These are phyloP conservation scores for Angophora floribunda DNA, from an alignment of 345 rosid genomes.

Conservation along the genomic window DNA sequence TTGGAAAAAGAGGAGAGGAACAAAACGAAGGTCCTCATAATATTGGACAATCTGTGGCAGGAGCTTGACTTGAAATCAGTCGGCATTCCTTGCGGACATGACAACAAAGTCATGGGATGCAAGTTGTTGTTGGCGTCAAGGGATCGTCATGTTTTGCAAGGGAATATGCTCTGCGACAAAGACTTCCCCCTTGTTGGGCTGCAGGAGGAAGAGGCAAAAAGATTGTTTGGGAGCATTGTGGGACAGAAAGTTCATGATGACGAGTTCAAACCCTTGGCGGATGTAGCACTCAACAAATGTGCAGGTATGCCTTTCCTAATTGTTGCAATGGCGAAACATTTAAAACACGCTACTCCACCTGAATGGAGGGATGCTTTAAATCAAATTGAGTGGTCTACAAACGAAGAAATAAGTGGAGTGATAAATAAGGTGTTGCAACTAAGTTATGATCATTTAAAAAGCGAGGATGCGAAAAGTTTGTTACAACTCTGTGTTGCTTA, in stretches of 20 bases:
- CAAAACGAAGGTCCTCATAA: neutral
- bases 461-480: neutral
- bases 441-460: neutral
- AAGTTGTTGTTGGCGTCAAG: neutral
- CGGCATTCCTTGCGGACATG: neutral
- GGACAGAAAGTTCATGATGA: neutral
- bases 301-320: neutral
- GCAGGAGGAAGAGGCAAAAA: neutral
- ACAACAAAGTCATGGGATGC: neutral
- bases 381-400: too few relatives aligned
- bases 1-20: neutral
- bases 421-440: fast-evolving
- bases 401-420: too few relatives aligned
- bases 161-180: neutral
- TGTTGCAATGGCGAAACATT: neutral
- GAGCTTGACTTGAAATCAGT: fast-evolving
- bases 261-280: neutral
- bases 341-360: fast-evolving
- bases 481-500: too few relatives aligned
- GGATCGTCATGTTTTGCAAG: fast-evolving
- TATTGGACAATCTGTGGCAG: neutral
- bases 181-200: fast-evolving
- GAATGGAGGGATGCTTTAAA: too few relatives aligned
- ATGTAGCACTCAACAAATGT: fast-evolving
- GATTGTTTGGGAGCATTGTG: neutral